Evolutionary conservation across 129 eudicot species (phyloP).

Genomic region (Daucus carota): DH1_v3.0 NC_030381.2:51770001-51770500

Average conservation of each 20-base stretch:
- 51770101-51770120: not conserved
- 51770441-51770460: not conserved
- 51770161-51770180: not conserved
- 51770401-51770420: not conserved
- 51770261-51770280: conserved; percentile 31
- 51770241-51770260: conserved; percentile 45
- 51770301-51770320: not conserved
- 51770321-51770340: conserved; percentile 1
- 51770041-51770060: not conserved
- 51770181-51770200: not conserved
- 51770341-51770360: not conserved
- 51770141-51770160: not conserved
- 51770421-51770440: not conserved
- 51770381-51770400: not conserved
- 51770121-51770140: not conserved
- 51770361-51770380: not conserved
- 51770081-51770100: not conserved
- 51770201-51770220: conserved; percentile 30
- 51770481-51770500: not conserved
- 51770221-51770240: conserved; percentile 29
- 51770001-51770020: not conserved
- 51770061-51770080: not conserved
- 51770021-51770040: not conserved
- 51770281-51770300: conserved; percentile 38
- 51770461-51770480: not conserved